A percentile compares a stretch with the other conserved stretches of the same genome.
These are phyloP conservation scores for Metschnikowia anglica DNA, from an alignment of 805 yeast genomes.

Conservation along the genomic window DNA sequence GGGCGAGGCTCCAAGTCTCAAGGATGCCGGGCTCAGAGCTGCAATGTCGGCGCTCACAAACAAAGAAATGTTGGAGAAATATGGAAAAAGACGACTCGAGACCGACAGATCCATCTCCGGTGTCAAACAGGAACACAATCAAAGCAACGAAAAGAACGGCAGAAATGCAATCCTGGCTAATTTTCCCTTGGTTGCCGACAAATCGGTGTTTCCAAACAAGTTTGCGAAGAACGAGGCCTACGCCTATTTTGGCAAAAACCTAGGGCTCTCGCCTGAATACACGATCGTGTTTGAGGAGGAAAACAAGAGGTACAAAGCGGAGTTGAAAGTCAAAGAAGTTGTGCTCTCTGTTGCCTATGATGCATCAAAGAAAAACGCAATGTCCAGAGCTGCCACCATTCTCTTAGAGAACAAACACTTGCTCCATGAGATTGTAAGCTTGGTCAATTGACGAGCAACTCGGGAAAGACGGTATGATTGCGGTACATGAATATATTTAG, in stretches of 20 bases:
- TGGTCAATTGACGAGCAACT: constrained; percentile 10
- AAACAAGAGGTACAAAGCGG: constrained; percentile 25
- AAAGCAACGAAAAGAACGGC: background rate
- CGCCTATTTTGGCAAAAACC: constrained; percentile 36
- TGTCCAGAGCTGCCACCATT: constrained; percentile 41
- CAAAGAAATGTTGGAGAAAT: constrained; percentile 59
- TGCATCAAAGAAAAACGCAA: constrained; percentile 39
- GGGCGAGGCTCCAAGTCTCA: constrained; percentile 68
- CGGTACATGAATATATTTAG: too few species aligned
- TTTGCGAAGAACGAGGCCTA: constrained; percentile 40
- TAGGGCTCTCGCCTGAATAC: constrained; percentile 39
- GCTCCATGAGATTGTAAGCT: constrained; percentile 17
- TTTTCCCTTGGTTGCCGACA: constrained; percentile 33
- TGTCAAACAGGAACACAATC: constrained; percentile 4
- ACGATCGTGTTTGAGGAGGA: constrained; percentile 24
- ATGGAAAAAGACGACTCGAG: constrained; percentile 49
- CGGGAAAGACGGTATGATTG: too few species aligned
- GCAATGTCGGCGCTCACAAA: constrained; percentile 77
- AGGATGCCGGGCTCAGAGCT: constrained; percentile 80
- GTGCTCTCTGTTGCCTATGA: constrained; percentile 35
- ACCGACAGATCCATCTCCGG: constrained; percentile 22
- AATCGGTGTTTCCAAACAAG: constrained; percentile 29
- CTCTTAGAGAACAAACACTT: constrained; percentile 28
- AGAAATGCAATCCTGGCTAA: background rate
- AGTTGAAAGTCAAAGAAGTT: constrained; percentile 31